A percentile compares a stretch with the other conserved stretches of the same genome.
Evolutionary conservation across 257 asterid genomes (phyloP).

Genomic region (Solanum chilense): DNA sequence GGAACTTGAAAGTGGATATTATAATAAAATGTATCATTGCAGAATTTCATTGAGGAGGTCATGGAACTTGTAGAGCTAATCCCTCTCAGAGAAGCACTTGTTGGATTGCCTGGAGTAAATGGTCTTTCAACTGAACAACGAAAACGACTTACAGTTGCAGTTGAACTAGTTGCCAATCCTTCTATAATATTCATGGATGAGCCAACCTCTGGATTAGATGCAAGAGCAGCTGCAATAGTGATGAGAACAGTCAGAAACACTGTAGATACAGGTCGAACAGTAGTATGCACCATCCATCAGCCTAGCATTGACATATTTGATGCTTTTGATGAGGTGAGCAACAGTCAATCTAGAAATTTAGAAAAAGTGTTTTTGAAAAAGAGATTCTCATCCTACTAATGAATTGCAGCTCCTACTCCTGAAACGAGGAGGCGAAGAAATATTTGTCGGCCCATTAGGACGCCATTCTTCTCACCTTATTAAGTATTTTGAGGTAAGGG

Average conservation of each 20-base stretch:
- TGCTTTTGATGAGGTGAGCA: constrained; percentile 79
- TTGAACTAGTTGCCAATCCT: constrained; percentile 89
- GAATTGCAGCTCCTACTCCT: constrained; percentile 52
- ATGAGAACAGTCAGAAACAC: constrained; percentile 95
- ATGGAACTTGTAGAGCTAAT: constrained; percentile 76
- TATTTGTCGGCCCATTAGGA: constrained; percentile 73
- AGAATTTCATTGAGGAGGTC: constrained; percentile 70
- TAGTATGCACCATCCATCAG: constrained; percentile 90
- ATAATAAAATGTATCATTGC: background rate
- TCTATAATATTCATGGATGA: constrained; percentile 96
- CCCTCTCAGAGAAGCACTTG: constrained; percentile 50
- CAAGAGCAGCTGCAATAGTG: constrained; percentile 90
- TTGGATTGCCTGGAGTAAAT: constrained; percentile 71
- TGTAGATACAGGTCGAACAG: constrained; percentile 82
- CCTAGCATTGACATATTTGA: constrained; percentile 92
- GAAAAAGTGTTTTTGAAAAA: background rate
- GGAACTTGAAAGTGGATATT: background rate
- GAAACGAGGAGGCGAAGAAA: constrained; percentile 79
- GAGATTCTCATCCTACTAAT: background rate
- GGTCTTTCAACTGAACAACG: constrained; percentile 90
- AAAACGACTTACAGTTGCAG: constrained; percentile 77
- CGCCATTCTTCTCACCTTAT: constrained; percentile 50
- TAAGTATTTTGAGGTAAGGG: constrained; percentile 59
- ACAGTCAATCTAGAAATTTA: no score
- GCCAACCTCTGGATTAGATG: constrained; percentile 94